Evolutionary conservation across 176 grass and related monocot species (phyloP).

Genomic region (Hordeum marinum): DNA sequence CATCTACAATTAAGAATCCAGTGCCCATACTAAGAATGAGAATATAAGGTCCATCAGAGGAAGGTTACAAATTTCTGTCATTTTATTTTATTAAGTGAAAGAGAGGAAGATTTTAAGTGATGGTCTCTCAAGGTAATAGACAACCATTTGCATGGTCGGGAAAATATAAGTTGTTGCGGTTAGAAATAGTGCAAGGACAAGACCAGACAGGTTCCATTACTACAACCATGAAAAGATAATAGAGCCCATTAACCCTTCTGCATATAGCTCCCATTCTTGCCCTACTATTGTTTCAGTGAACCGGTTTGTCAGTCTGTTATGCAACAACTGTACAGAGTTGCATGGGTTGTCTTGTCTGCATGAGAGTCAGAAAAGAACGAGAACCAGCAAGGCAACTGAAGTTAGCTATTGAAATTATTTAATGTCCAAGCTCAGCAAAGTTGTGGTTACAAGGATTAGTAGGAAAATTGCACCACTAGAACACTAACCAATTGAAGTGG

Average conservation of each 20-base stretch:
- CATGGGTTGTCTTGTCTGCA: conserved; percentile 25
- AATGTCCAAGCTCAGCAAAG: neutral
- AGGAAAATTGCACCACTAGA: neutral
- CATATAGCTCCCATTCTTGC: neutral
- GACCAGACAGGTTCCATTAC: conserved; percentile 15
- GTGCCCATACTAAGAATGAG: neutral
- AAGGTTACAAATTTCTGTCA: neutral
- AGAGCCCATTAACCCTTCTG: neutral
- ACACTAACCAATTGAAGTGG: neutral
- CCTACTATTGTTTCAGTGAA: neutral
- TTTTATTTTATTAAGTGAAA: neutral
- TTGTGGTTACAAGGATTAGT: conserved; percentile 7
- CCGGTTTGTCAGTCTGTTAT: conserved; percentile 9
- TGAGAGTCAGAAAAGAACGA: conserved; percentile 23
- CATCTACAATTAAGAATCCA: neutral
- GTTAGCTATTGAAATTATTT: neutral
- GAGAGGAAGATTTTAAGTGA: neutral
- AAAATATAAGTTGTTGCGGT: neutral
- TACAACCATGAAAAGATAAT: neutral
- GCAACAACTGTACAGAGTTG: conserved; percentile 13
- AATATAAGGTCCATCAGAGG: neutral
- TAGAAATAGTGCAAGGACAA: conserved; percentile 19
- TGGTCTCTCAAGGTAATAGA: neutral
- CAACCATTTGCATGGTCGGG: neutral
- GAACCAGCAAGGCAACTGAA: conserved; percentile 7